Conservation (phyloP, 768 basidiomycete species). For the Saitozyma podzolica region DNA sequence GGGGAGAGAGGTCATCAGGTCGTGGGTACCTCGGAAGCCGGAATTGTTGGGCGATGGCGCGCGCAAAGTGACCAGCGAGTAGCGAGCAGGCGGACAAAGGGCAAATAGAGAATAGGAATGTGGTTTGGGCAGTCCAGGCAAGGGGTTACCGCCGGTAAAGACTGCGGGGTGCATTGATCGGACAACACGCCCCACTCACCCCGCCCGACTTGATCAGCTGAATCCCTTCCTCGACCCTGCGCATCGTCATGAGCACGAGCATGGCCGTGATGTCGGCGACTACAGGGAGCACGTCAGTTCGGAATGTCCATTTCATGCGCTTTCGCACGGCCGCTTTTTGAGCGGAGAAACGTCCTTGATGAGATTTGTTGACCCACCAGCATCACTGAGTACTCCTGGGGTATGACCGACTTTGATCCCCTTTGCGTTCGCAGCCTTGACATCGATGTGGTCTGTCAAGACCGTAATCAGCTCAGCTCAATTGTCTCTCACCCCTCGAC, state of each 20-base stretch:
- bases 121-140: no score
- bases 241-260: conserved; percentile 88
- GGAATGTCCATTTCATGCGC: neutral
- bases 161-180: no score
- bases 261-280: conserved; percentile 89
- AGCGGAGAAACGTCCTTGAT: neutral
- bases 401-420: conserved; percentile 81
- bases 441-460: conserved; percentile 73
- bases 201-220: conserved; percentile 68
- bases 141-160: no score
- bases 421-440: conserved; percentile 62
- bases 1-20: neutral
- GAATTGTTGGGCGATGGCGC: neutral
- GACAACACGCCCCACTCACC: conserved; percentile 54
- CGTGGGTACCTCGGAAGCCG: neutral
- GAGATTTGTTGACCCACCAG: conserved; percentile 59
- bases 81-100: neutral
- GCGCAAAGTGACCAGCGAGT: neutral
- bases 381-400: conserved; percentile 88
- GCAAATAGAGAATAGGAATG: no score
- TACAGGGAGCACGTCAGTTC: conserved; percentile 43
- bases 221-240: conserved; percentile 70
- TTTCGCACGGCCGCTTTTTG: no score
- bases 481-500: neutral
- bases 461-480: neutral